Percentiles rank a stretch among this genome's conserved stretches.
Evolutionary conservation across 352 stramenopile species (phyloP).

Genomic region (Phytopythium helicoides): DNA sequence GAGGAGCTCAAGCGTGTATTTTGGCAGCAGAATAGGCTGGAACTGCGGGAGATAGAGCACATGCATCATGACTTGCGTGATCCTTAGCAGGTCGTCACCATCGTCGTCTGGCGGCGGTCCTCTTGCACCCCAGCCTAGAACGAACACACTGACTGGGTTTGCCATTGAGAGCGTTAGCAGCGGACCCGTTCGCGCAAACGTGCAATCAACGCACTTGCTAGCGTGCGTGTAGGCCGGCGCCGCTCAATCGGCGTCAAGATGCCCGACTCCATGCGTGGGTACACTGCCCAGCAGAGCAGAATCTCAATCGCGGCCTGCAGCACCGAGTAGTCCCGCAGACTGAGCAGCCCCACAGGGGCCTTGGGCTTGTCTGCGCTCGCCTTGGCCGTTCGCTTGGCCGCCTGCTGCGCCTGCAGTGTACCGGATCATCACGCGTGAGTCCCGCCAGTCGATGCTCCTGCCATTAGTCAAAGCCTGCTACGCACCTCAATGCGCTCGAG

Average conservation of each 20-base stretch:
- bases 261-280: conserved; percentile 47
- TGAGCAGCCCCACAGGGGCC: conserved; percentile 67
- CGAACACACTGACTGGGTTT: too few relatives aligned
- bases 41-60: conserved; percentile 71
- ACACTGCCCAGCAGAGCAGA: conserved; percentile 65
- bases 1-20: conserved; percentile 77
- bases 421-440: conserved; percentile 3
- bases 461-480: not conserved
- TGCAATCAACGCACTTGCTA: conserved; percentile 50
- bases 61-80: conserved; percentile 50
- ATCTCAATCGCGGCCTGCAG: conserved; percentile 78
- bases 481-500: conserved; percentile 40
- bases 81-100: conserved; percentile 30
- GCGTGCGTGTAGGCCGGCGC: conserved; percentile 74
- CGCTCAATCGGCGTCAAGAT: conserved; percentile 57
- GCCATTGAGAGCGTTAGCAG: not conserved
- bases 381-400: not conserved
- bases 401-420: conserved; percentile 6
- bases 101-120: conserved; percentile 5
- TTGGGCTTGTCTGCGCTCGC: conserved; percentile 23
- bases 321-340: conserved; percentile 80
- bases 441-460: not conserved
- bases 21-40: conserved; percentile 73
- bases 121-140: conserved; percentile 34
- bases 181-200: too few relatives aligned